These are phyloP conservation scores for Citropsis articulata DNA, from an alignment of 345 rosid genomes.

Conservation along the genomic window DNA sequence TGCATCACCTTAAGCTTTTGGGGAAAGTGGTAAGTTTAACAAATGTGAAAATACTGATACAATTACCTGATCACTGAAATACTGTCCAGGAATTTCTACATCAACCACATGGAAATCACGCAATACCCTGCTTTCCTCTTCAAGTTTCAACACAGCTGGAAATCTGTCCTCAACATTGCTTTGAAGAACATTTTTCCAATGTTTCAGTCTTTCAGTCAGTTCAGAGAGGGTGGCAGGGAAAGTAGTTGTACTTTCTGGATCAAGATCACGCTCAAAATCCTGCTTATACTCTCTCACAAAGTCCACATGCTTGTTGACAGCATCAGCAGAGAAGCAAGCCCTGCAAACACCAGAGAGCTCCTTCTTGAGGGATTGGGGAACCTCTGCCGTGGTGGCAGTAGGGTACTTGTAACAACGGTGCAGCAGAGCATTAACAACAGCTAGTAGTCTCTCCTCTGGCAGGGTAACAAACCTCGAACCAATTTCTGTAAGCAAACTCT, in stretches of 20 bases:
- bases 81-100: slow-evolving; percentile 99
- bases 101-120: slow-evolving; percentile 96
- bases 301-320: slow-evolving; percentile 92
- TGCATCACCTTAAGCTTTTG: background rate
- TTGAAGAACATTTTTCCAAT: slow-evolving; percentile 96
- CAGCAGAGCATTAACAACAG: slow-evolving; percentile 94
- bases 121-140: slow-evolving; percentile 93
- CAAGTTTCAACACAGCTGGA: slow-evolving; percentile 91
- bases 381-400: slow-evolving; percentile 95
- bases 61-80: slow-evolving; percentile 87
- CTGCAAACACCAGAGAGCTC: slow-evolving; percentile 98
- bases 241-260: slow-evolving; percentile 88
- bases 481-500: slow-evolving; percentile 91
- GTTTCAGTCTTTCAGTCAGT: slow-evolving; percentile 84
- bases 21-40: background rate
- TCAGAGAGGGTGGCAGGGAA: slow-evolving; percentile 94
- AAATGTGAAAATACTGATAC: background rate
- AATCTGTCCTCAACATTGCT: slow-evolving; percentile 98
- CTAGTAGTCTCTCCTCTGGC: slow-evolving; percentile 97
- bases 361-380: slow-evolving; percentile 96
- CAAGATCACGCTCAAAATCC: slow-evolving; percentile 96
- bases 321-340: slow-evolving; percentile 99
- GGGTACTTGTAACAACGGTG: slow-evolving; percentile 99
- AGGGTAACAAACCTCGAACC: slow-evolving; percentile 95
- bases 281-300: slow-evolving; percentile 98